Evolutionary conservation across 1,284 basidiomycete genomes (phyloP).

Genomic region (Leccinum pallidistipes): DNA sequence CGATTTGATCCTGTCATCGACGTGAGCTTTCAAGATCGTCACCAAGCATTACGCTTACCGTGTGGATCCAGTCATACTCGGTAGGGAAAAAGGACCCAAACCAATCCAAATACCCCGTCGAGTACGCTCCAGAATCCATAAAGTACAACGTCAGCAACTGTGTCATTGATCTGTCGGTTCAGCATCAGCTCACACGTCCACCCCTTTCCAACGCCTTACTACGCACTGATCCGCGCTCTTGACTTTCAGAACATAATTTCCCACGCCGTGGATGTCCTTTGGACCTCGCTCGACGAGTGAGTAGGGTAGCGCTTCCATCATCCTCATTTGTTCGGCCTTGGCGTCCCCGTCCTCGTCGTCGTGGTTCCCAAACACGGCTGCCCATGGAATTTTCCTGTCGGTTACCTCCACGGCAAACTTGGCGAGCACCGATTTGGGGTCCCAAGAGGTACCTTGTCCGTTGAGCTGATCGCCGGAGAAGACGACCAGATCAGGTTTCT

Average conservation of each 20-base stretch:
- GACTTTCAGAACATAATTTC: slow-evolving; percentile 83
- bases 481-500: slow-evolving; percentile 89
- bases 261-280: slow-evolving; percentile 78
- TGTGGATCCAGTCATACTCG: slow-evolving; percentile 81
- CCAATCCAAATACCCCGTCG: slow-evolving; percentile 56
- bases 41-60: slow-evolving; percentile 37
- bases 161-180: slow-evolving; percentile 64
- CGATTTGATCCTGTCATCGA: slow-evolving; percentile 62
- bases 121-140: slow-evolving; percentile 85
- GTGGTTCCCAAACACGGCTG: slow-evolving; percentile 92
- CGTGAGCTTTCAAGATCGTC: neutral
- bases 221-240: slow-evolving; percentile 69
- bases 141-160: slow-evolving; percentile 91
- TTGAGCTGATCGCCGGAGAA: slow-evolving; percentile 87
- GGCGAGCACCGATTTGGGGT: slow-evolving; percentile 80
- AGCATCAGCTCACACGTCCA: slow-evolving; percentile 7
- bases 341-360: slow-evolving; percentile 73
- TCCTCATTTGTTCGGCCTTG: slow-evolving; percentile 64
- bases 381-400: slow-evolving; percentile 81
- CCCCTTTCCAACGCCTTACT: neutral
- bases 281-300: slow-evolving; percentile 82
- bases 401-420: slow-evolving; percentile 84
- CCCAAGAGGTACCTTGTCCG: slow-evolving; percentile 87
- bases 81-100: slow-evolving; percentile 61
- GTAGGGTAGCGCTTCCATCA: slow-evolving; percentile 83